Conservation (phyloP, 2,329 filamentous ascomycete genomes). For the Bipolaris oryzae region DNA sequence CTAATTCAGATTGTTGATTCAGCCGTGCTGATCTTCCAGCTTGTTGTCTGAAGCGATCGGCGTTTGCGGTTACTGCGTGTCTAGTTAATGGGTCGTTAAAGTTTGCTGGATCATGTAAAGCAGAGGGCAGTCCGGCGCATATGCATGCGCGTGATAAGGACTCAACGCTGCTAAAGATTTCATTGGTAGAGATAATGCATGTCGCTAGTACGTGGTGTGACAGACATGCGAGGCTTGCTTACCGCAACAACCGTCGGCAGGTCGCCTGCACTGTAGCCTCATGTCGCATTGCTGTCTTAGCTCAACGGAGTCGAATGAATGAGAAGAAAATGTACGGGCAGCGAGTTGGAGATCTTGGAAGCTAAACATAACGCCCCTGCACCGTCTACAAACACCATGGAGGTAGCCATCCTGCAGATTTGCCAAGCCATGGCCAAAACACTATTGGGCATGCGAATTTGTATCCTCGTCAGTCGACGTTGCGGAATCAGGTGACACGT, state of each 20-base stretch:
- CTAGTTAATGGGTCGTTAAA: too few relatives aligned
- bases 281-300: neutral
- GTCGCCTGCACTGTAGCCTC: neutral
- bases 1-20: too few relatives aligned
- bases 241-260: neutral
- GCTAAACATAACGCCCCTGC: neutral
- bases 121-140: too few relatives aligned
- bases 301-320: neutral
- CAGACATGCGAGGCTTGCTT: neutral
- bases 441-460: too few relatives aligned
- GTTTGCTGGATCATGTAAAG: too few relatives aligned
- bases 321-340: neutral
- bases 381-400: neutral
- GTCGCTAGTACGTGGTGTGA: neutral
- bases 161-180: neutral
- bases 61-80: too few relatives aligned
- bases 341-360: neutral
- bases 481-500: neutral
- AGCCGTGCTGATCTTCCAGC: too few relatives aligned
- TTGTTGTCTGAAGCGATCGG: too few relatives aligned
- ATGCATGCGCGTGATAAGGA: too few relatives aligned
- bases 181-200: neutral
- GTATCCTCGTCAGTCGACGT: too few relatives aligned
- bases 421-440: too few relatives aligned
- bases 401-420: too few relatives aligned